Conservation (phyloP, 2,329 filamentous ascomycete species). For the Aspergillus pseudonomiae region DNA sequence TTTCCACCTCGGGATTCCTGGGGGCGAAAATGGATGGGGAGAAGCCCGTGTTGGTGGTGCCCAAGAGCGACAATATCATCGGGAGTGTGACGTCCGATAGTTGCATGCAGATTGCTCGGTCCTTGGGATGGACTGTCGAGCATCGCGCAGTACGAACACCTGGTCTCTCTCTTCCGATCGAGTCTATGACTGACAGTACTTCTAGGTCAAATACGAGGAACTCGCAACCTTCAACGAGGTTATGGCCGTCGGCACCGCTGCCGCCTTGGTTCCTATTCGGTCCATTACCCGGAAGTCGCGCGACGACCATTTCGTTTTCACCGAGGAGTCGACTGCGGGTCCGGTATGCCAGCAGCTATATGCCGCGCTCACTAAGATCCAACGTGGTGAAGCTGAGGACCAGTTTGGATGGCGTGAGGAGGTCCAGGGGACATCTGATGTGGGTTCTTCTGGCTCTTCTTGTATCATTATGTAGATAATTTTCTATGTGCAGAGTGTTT, state of each 20-base stretch:
- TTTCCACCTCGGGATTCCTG: conserved; percentile 38
- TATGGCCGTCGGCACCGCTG: conserved; percentile 31
- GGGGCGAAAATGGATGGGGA: conserved; percentile 30
- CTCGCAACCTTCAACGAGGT: conserved; percentile 29
- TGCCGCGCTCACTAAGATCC: not conserved
- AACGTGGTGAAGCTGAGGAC: not conserved
- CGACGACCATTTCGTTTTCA: not conserved
- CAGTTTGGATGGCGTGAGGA: not conserved
- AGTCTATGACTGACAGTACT: not conserved
- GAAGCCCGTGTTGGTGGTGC: conserved; percentile 29
- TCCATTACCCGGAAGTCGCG: conserved; percentile 28
- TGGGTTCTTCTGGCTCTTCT: not conserved
- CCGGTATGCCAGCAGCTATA: not conserved
- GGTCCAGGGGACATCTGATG: not conserved
- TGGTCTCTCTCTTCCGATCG: not conserved
- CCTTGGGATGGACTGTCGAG: conserved; percentile 38
- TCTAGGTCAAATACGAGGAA: conserved; percentile 25
- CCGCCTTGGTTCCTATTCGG: conserved; percentile 28
- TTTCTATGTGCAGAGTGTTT: not conserved
- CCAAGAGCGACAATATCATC: conserved; percentile 33
- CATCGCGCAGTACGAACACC: conserved; percentile 22
- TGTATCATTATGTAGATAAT: not conserved
- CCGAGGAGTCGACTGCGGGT: not conserved
- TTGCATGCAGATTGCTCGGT: conserved; percentile 27
- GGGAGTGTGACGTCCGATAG: conserved; percentile 35